These are phyloP conservation scores for Magnaporthiopsis incrustans DNA, from an alignment of 2,329 filamentous ascomycete genomes.

Conservation along the genomic window DNA sequence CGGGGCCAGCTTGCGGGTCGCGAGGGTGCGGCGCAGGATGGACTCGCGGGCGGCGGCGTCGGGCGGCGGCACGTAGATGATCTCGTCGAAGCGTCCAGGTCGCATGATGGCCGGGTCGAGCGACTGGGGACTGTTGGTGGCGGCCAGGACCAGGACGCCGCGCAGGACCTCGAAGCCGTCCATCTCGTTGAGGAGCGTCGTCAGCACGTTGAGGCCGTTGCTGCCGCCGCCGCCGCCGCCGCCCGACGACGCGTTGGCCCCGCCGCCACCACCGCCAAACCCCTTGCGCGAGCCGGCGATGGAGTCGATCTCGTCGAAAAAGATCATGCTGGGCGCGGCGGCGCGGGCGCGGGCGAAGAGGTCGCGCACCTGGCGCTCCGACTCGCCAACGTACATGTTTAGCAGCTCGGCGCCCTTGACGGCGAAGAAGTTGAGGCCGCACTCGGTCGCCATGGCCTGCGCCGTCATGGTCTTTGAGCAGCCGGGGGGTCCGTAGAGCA, in stretches of 20 bases:
- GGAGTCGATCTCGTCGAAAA: conserved; percentile 93
- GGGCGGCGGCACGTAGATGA: conserved; percentile 80
- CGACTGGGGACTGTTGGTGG: conserved; percentile 82
- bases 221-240: conserved; percentile 13
- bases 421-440: conserved; percentile 85
- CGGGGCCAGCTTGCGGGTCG: conserved; percentile 46
- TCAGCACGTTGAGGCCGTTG: conserved; percentile 69
- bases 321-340: conserved; percentile 87
- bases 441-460: conserved; percentile 84
- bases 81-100: conserved; percentile 75
- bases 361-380: conserved; percentile 75
- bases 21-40: conserved; percentile 63
- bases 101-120: conserved; percentile 81
- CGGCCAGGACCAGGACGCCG: conserved; percentile 79
- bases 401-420: conserved; percentile 91
- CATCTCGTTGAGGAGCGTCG: conserved; percentile 88
- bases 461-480: conserved; percentile 93
- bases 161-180: conserved; percentile 83
- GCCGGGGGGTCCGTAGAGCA: conserved; percentile 87
- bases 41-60: conserved; percentile 64
- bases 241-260: conserved; percentile 23
- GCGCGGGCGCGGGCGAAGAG: conserved; percentile 78
- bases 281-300: conserved; percentile 54
- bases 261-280: conserved; percentile 22
- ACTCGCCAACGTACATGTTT: conserved; percentile 96